These are phyloP conservation scores for Fusarium paranaense DNA, from an alignment of 2,329 filamentous ascomycete genomes.

Conservation along the genomic window DNA sequence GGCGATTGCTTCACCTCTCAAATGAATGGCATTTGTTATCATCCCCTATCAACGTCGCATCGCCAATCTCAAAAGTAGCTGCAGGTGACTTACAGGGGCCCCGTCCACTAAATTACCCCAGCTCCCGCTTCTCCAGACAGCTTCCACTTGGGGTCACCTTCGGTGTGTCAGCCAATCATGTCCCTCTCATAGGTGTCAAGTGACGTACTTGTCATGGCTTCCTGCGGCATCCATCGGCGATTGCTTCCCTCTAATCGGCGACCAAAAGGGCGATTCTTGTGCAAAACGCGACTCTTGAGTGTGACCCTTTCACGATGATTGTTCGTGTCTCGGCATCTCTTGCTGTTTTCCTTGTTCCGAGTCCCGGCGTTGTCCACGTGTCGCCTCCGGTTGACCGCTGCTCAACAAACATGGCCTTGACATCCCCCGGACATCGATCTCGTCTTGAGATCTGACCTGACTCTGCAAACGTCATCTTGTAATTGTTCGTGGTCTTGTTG, in stretches of 20 bases:
- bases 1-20: background rate
- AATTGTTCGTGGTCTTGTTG: background rate
- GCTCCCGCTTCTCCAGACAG: background rate
- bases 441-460: background rate
- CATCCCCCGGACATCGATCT: slow-evolving; percentile 13
- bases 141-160: slow-evolving; percentile 24
- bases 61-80: background rate
- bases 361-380: slow-evolving; percentile 26
- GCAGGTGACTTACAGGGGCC: slow-evolving; percentile 23
- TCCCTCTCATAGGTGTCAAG: background rate
- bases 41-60: background rate
- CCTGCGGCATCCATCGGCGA: slow-evolving; percentile 36
- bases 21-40: background rate
- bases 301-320: slow-evolving; percentile 27
- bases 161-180: slow-evolving; percentile 21
- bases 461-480: slow-evolving; percentile 23
- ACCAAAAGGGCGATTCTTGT: slow-evolving; percentile 6
- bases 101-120: background rate
- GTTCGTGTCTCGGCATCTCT: slow-evolving; percentile 33
- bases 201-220: slow-evolving; percentile 32
- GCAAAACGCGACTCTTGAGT: slow-evolving; percentile 4
- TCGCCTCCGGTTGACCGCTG: slow-evolving; percentile 25
- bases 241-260: slow-evolving; percentile 19
- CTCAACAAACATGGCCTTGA: slow-evolving; percentile 11
- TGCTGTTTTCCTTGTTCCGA: background rate